Conservation (phyloP, 495 filamentous ascomycete genomes). For the Aspergillus cristatus region DNA sequence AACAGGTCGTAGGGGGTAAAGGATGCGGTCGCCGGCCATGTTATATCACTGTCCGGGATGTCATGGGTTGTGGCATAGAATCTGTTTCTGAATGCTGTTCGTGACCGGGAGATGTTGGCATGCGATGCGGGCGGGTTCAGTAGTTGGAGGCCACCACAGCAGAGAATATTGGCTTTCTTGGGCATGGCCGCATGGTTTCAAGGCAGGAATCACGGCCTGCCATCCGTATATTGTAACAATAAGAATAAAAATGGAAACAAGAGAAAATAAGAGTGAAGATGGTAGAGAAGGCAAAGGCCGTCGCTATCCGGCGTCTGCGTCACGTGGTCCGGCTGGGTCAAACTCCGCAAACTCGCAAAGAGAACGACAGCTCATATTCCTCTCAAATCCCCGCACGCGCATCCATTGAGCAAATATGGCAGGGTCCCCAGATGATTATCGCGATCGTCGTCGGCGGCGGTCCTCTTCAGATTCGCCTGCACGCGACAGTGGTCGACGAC, state of each 20-base stretch:
- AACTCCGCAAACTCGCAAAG: neutral
- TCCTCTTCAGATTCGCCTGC: conserved; percentile 14
- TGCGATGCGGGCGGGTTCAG: conserved; percentile 14
- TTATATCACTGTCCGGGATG: conserved; percentile 15
- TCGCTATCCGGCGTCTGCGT: too few relatives aligned
- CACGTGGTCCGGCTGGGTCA: conserved; percentile 1
- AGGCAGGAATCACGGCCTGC: conserved; percentile 9
- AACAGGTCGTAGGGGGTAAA: conserved; percentile 91
- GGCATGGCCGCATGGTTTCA: conserved; percentile 35
- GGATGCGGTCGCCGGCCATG: conserved; percentile 26
- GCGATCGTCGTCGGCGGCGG: conserved; percentile 13
- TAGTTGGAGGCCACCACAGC: conserved; percentile 18
- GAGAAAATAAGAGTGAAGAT: too few relatives aligned
- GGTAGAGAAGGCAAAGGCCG: too few relatives aligned
- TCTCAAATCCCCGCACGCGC: too few relatives aligned
- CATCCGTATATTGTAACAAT: neutral
- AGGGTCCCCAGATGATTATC: conserved; percentile 11
- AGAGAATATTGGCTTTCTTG: conserved; percentile 20
- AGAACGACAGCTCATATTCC: neutral
- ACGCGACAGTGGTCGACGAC: conserved; percentile 16
- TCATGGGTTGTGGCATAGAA: conserved; percentile 26
- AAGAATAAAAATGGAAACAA: neutral
- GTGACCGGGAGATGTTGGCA: neutral
- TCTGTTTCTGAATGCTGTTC: conserved; percentile 4
- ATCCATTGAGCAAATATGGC: conserved; percentile 12